Conservation (phyloP, 1,284 basidiomycete species). For the Meira nashicola region DNA sequence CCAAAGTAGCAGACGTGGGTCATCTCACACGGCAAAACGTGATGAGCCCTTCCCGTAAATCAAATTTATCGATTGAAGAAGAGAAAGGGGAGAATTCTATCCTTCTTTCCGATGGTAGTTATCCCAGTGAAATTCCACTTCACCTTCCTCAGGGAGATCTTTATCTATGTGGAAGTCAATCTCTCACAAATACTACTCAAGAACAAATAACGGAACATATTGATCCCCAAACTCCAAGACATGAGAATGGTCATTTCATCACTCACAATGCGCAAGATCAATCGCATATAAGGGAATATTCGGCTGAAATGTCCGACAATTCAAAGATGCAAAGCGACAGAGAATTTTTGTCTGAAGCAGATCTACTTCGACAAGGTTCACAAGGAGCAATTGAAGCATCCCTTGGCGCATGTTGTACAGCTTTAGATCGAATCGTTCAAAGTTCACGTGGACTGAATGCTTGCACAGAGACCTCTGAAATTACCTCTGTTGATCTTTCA, state of each 20-base stretch:
- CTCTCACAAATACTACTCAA: constrained; percentile 2
- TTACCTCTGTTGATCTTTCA: background rate
- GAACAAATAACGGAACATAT: background rate
- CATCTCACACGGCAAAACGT: too few relatives aligned
- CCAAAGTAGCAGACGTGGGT: too few relatives aligned
- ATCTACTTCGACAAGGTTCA: background rate
- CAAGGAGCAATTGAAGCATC: constrained; percentile 10
- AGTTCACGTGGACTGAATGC: background rate
- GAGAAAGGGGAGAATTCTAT: constrained; percentile 18
- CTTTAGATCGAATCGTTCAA: constrained; percentile 5
- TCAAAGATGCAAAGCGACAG: background rate
- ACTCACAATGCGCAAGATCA: too few relatives aligned
- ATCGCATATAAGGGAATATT: too few relatives aligned
- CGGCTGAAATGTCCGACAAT: background rate
- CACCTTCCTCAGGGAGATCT: constrained; percentile 46
- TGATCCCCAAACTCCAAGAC: background rate
- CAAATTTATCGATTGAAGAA: constrained; percentile 19
- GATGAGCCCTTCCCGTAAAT: too few relatives aligned
- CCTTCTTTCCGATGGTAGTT: constrained; percentile 1
- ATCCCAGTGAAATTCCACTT: constrained; percentile 39
- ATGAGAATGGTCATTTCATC: background rate
- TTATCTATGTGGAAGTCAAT: constrained; percentile 36
- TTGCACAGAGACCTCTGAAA: background rate
- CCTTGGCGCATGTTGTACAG: constrained; percentile 1
- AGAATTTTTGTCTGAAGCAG: background rate